Evolutionary conservation across 2,329 filamentous ascomycete species (phyloP).

Genomic region (Diplodia mutila): DNA sequence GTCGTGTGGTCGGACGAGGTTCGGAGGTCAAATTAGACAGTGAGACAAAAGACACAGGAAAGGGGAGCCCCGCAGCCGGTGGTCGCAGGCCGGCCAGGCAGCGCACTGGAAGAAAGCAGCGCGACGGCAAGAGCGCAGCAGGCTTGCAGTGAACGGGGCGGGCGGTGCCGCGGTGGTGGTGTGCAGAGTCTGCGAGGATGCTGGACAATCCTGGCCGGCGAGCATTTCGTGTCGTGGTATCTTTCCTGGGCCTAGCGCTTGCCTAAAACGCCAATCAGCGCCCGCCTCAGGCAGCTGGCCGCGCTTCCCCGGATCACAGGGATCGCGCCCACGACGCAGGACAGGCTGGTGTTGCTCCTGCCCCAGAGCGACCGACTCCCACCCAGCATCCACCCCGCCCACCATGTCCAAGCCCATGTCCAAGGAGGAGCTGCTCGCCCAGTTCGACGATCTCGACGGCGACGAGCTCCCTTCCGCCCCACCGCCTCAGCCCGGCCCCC

Average conservation of each 20-base stretch:
- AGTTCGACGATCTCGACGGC: slow-evolving; percentile 50
- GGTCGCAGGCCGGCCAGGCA: neutral
- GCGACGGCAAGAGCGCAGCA: neutral
- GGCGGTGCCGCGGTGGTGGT: slow-evolving; percentile 13
- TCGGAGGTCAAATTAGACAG: slow-evolving; percentile 22
- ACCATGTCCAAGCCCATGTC: slow-evolving; percentile 46
- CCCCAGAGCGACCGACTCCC: neutral
- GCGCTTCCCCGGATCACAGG: slow-evolving; percentile 16
- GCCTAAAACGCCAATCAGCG: slow-evolving; percentile 20
- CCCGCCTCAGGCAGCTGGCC: neutral
- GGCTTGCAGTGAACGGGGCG: neutral
- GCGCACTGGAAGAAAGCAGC: neutral
- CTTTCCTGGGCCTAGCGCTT: slow-evolving; percentile 1
- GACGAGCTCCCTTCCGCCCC: slow-evolving; percentile 38
- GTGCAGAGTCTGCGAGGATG: slow-evolving; percentile 19
- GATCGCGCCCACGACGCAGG: slow-evolving; percentile 6
- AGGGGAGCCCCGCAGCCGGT: slow-evolving; percentile 11
- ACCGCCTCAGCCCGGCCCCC: slow-evolving; percentile 36
- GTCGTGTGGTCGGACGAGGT: slow-evolving; percentile 15
- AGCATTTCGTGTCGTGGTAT: slow-evolving; percentile 25
- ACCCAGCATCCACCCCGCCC: neutral
- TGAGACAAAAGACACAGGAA: slow-evolving; percentile 20
- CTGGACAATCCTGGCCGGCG: slow-evolving; percentile 16
- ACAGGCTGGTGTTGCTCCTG: neutral
- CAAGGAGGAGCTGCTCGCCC: slow-evolving; percentile 50